phyloP scores from a whole-genome alignment of 805 yeast genomes.

The Blastobotrys chiropterorum region DNA sequence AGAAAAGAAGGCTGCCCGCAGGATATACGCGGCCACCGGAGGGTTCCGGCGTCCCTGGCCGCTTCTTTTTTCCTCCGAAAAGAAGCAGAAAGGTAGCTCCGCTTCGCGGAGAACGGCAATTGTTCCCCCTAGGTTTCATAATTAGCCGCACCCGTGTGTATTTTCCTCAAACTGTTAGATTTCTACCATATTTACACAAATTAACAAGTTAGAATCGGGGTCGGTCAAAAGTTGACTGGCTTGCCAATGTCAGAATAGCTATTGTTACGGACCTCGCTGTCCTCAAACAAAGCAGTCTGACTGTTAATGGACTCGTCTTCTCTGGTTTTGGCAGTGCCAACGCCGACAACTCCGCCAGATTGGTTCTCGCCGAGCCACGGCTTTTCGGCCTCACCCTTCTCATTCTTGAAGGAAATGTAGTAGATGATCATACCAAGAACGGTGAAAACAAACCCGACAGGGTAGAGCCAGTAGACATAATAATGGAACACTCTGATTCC shows the following conservation, averaged over 20 bases:
- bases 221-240: not conserved
- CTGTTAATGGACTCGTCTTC: conserved; percentile 1
- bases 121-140: too few species aligned
- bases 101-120: too few species aligned
- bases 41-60: too few species aligned
- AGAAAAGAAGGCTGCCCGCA: too few species aligned
- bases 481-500: conserved; percentile 42
- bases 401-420: conserved; percentile 32
- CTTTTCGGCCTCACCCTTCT: conserved; percentile 36
- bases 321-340: conserved; percentile 24
- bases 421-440: conserved; percentile 37
- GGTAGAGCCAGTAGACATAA: conserved; percentile 41
- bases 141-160: too few species aligned
- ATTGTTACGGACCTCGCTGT: not conserved
- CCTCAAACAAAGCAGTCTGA: not conserved
- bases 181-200: too few species aligned
- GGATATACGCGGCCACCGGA: too few species aligned
- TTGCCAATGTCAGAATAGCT: not conserved
- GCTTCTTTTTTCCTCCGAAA: too few species aligned
- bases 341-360: conserved; percentile 24
- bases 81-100: too few species aligned
- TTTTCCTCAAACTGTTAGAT: too few species aligned
- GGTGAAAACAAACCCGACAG: conserved; percentile 40
- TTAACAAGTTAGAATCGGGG: not conserved
- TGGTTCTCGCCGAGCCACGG: conserved; percentile 37